Base-by-base conservation (phyloP, 441 rosid genomes). In the Pelargonium citronellum region DNA sequence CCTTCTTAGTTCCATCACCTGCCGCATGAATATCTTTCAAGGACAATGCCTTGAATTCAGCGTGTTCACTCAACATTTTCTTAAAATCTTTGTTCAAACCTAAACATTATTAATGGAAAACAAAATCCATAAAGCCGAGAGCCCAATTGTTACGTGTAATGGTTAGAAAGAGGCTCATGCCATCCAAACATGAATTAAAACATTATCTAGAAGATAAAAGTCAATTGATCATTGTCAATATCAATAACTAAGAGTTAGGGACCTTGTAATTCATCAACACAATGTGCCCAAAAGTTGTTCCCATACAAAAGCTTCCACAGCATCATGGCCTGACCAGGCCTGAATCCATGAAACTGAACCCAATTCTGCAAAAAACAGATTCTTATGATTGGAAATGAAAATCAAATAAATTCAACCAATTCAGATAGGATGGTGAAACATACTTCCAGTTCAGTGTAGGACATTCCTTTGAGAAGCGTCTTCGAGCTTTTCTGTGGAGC, bases 281-380 rank as follows among this genome's bases (percentile, higher is more conserved):
- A 47, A 57, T 85, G 81, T 1, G 93, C 97, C 95, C 95, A 90
- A 44, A 84, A 82, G 63, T 75, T 69, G 70, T 89, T 85, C 58
- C 89, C 88, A 74, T 91, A 91, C 13, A 93, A 73, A 19, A 93
- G 87, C 80, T 91, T 93, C 96, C 98, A 89, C 55, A 93, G 78
- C 97, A 91, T 93, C 83, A 93, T 64, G 71, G 98, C 98, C 75
- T 91, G 98, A 46, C 95, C 95, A 0, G 96, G 86, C 60, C 97
- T 76, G 83, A 83, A 93, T 24, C 97, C 95, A 81, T 82, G 87
- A 5, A 89, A 89, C 64, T 67, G 83, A 77, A 94, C 95, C 98
- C 98, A 94, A 79, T 81, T 83, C 98, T 91, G 80, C 55, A 47
- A 24, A 24, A 27, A 7, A 30, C 67, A 61, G 37, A 61, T 22